phyloP scores from a whole-genome alignment of 2,329 filamentous ascomycete genomes.

The Penicillium sp. region DNA sequence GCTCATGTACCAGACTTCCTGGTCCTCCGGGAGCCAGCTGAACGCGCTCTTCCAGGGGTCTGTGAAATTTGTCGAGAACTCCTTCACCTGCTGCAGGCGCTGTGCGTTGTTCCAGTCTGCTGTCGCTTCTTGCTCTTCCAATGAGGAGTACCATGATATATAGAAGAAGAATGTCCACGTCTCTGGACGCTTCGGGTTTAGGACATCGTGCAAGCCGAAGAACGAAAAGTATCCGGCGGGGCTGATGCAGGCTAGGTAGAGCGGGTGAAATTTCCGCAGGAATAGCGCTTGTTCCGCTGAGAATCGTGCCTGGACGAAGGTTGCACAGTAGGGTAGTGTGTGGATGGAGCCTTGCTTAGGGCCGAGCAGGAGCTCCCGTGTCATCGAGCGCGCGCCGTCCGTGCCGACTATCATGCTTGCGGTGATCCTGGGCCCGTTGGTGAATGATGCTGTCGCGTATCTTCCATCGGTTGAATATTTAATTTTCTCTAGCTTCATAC shows the following conservation, averaged over 20 bases:
- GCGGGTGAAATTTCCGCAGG: slow-evolving; percentile 51
- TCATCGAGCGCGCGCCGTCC: slow-evolving; percentile 32
- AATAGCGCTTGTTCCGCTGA: slow-evolving; percentile 48
- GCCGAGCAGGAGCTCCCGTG: slow-evolving; percentile 35
- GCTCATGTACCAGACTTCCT: slow-evolving; percentile 26
- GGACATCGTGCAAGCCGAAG: slow-evolving; percentile 44
- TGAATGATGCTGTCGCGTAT: slow-evolving; percentile 23
- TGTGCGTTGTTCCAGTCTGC: slow-evolving; percentile 23
- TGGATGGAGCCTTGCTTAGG: slow-evolving; percentile 37
- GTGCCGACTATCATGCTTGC: slow-evolving; percentile 31
- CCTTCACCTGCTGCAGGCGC: slow-evolving; percentile 42
- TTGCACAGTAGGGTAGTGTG: slow-evolving; percentile 50
- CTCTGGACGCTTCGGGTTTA: slow-evolving; percentile 30
- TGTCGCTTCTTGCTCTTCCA: slow-evolving; percentile 44
- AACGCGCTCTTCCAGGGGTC: slow-evolving; percentile 51
- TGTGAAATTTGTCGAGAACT: slow-evolving; percentile 43
- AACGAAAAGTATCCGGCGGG: slow-evolving; percentile 52
- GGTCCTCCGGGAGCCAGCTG: slow-evolving; percentile 26
- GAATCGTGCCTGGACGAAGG: slow-evolving; percentile 51
- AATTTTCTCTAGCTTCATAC: slow-evolving; percentile 24
- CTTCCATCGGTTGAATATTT: slow-evolving; percentile 24
- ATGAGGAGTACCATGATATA: slow-evolving; percentile 48
- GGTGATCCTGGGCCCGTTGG: slow-evolving; percentile 24
- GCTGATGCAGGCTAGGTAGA: slow-evolving; percentile 50
- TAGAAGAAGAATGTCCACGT: slow-evolving; percentile 51